Evolutionary conservation across 352 stramenopile species (phyloP), one percentile per base, ranked within the genome.

Genomic region (Phytopythium vexans): DNA sequence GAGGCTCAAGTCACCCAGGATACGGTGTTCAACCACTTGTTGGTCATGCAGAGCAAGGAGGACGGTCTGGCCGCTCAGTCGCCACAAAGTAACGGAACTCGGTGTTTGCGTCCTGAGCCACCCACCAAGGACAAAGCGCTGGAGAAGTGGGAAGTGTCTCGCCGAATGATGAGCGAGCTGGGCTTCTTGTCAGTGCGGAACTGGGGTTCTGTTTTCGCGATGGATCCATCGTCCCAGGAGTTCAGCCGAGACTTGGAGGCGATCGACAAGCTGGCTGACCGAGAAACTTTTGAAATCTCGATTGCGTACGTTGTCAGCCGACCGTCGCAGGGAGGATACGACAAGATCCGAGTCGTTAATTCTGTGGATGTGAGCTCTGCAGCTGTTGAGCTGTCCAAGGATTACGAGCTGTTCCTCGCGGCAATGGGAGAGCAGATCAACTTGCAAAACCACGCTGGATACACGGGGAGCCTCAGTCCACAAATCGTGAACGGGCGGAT

Each of bases 171-270:
- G 72, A 92, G 75, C 8, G 81, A 95, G 40, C 60, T 93, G 3
- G 82, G 85, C 4, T 92, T 95, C 21, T 54, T 93, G 7, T 92
- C 82, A 0, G 77, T 95, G 4, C 77, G 76, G n/a, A 92, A 90
- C 37, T 95, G 85, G 85, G 85, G 85, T 0, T 83, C 80, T 41
- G 65, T 95, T 16, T 92, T 95, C 42, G 71, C 82, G 1, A 91
- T 95, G 79, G 72, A 86, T 57, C 65, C 77, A 5, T 55, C 66
- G 1, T 66, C 69, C 47, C 68, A 67, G 0, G 72, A 83, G n/a
- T 64, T 95, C 36, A 55, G 89, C 8, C 57, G 62, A 27, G 80
- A 94, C 21, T 49, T 94, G 9, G 75, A 90, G 32, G 71, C 65
- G 14, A 61, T 95, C 11, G 85, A 95, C 58, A 82, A 88, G 45